These are phyloP conservation scores for Neovahlkampfia damariscottae DNA, from an alignment of 78 protist genomes.

Conservation along the genomic window DNA sequence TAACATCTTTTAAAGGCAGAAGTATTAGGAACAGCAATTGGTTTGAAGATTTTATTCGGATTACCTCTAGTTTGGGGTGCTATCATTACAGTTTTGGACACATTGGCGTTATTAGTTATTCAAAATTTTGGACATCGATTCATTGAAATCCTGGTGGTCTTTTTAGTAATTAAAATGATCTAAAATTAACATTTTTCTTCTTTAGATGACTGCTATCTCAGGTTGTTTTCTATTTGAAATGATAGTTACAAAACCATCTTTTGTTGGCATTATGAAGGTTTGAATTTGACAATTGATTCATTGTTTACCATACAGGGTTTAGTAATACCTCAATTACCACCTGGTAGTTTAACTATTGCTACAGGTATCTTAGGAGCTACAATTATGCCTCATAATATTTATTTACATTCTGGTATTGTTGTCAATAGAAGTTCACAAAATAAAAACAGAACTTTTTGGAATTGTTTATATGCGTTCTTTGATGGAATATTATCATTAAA, in stretches of 20 bases:
- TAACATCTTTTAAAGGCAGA: constrained; percentile 57
- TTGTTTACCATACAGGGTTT: no score
- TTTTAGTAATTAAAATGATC: no score
- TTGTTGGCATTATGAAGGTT: constrained; percentile 22
- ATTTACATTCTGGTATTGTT: constrained; percentile 64
- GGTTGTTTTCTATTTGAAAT: constrained; percentile 33
- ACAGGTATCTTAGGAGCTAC: constrained; percentile 67
- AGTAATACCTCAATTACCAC: constrained; percentile 26
- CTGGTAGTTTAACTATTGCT: constrained; percentile 25
- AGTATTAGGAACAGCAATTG: constrained; percentile 63
- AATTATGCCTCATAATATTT: constrained; percentile 76
- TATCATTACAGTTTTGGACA: constrained; percentile 46
- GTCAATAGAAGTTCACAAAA: constrained; percentile 11
- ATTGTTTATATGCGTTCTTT: constrained; percentile 45
- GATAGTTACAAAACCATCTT: background rate
- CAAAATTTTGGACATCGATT: constrained; percentile 35
- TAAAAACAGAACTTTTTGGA: constrained; percentile 15
- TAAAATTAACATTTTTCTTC: no score
- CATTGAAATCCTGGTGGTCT: constrained; percentile 42
- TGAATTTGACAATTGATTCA: no score
- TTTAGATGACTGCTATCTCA: constrained; percentile 46
- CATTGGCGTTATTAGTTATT: constrained; percentile 48
- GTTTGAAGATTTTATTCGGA: constrained; percentile 29
- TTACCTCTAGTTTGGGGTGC: constrained; percentile 67
- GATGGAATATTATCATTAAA: constrained; percentile 41